These are phyloP conservation scores for Gossypium longicalyx DNA, from an alignment of 345 rosid species.

Conservation along the genomic window DNA sequence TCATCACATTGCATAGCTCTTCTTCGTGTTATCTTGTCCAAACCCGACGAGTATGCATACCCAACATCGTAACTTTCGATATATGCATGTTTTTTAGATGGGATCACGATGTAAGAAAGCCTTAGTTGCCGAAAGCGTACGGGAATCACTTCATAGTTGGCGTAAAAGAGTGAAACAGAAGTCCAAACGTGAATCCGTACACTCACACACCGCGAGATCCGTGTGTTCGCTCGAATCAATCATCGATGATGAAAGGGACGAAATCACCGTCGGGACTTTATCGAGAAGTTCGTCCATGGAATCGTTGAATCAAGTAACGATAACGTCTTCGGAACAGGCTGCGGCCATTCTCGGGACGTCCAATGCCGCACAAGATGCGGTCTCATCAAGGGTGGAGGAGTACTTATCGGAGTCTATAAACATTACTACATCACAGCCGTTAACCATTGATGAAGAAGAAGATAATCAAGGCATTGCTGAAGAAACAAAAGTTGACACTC, in stretches of 20 bases:
- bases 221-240: conserved; percentile 71
- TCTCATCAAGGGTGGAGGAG: conserved; percentile 51
- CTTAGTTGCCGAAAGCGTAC: conserved; percentile 72
- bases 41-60: background rate
- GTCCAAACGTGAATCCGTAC: conserved; percentile 50
- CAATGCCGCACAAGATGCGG: conserved; percentile 26
- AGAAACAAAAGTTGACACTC: conserved; percentile 44
- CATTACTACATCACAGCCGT: conserved; percentile 30
- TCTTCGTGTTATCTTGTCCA: background rate
- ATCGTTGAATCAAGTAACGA: conserved; percentile 60
- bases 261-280: conserved; percentile 66
- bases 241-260: conserved; percentile 72
- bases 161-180: conserved; percentile 74
- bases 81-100: conserved; percentile 14
- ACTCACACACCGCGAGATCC: conserved; percentile 56
- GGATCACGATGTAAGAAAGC: conserved; percentile 82
- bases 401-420: conserved; percentile 50
- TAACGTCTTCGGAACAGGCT: conserved; percentile 47
- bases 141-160: conserved; percentile 96
- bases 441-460: conserved; percentile 44
- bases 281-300: conserved; percentile 65
- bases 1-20: background rate
- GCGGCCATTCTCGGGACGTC: conserved; percentile 43
- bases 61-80: no score
- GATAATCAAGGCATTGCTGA: conserved; percentile 27